Evolutionary conservation across 176 grass and related monocot species (phyloP).

Genomic region (Alloteropsis semialata): DNA sequence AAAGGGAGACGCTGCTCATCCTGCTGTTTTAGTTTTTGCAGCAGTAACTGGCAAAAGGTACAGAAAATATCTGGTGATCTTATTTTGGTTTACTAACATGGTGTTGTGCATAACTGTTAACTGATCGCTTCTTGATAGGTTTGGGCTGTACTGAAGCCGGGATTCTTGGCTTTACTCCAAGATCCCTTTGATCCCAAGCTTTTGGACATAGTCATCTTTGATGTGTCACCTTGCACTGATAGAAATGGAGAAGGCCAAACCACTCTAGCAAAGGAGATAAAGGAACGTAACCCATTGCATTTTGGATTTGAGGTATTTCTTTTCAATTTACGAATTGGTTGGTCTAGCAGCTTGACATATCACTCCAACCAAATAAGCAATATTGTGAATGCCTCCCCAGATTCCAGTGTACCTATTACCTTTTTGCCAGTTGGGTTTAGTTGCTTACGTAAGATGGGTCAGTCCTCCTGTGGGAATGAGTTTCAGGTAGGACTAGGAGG

Average conservation of each 20-base stretch:
- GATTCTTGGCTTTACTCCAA: conserved; percentile 83
- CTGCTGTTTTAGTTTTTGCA: conserved; percentile 54
- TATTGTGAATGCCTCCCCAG: not conserved
- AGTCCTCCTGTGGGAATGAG: not conserved
- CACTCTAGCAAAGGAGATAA: conserved; percentile 68
- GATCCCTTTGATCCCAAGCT: conserved; percentile 85
- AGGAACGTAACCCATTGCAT: conserved; percentile 72
- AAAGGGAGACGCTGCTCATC: conserved; percentile 46
- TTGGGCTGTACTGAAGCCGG: conserved; percentile 87
- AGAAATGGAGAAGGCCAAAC: conserved; percentile 38
- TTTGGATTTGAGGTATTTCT: conserved; percentile 73
- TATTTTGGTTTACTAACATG: conserved; percentile 8
- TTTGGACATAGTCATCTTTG: conserved; percentile 81
- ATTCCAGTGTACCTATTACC: not conserved
- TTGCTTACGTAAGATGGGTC: not conserved
- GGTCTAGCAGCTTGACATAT: not conserved
- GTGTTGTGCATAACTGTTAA: conserved; percentile 16
- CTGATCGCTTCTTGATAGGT: conserved; percentile 42
- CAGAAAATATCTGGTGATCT: not conserved
- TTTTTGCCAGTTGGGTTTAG: not conserved
- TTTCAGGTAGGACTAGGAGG: not conserved
- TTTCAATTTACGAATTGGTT: conserved; percentile 1
- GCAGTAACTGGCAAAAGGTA: conserved; percentile 74
- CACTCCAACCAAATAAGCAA: not conserved
- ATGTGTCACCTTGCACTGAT: conserved; percentile 54